These are phyloP conservation scores for Magnaporthiopsis incrustans DNA, from an alignment of 2,329 filamentous ascomycete species.

Conservation along the genomic window DNA sequence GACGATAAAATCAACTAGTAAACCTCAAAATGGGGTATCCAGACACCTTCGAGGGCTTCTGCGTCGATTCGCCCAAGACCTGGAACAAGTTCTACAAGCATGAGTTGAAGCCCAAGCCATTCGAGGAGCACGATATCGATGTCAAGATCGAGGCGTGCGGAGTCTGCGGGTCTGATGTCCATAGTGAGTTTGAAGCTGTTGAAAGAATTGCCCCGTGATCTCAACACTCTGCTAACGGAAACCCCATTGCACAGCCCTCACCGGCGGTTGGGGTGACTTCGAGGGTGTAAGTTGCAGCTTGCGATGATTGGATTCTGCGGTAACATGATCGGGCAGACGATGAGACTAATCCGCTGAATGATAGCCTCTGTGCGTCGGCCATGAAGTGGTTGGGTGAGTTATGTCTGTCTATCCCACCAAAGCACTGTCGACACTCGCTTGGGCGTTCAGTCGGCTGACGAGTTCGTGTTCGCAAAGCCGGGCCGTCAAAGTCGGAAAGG, in stretches of 20 bases:
- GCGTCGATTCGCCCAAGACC: conserved; percentile 31
- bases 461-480: conserved; percentile 30
- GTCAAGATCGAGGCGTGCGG: conserved; percentile 64
- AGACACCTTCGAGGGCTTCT: conserved; percentile 35
- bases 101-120: conserved; percentile 26
- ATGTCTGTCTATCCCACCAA: not conserved
- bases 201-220: not conserved
- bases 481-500: conserved; percentile 28
- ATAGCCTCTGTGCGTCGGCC: conserved; percentile 44
- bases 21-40: conserved; percentile 31
- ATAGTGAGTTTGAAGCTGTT: conserved; percentile 25
- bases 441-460: not conserved
- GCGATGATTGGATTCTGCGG: not conserved
- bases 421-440: not conserved
- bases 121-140: conserved; percentile 62
- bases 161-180: conserved; percentile 52
- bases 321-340: not conserved
- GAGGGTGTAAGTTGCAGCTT: conserved; percentile 15
- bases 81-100: conserved; percentile 33
- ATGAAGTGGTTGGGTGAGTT: conserved; percentile 28
- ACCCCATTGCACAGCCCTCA: conserved; percentile 26
- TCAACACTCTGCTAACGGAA: not conserved
- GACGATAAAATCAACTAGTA: not conserved
- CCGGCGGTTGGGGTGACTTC: conserved; percentile 41
- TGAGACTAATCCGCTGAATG: not conserved